Base-by-base conservation (phyloP, 257 asterid species). In the Solanum sitiens region DNA sequence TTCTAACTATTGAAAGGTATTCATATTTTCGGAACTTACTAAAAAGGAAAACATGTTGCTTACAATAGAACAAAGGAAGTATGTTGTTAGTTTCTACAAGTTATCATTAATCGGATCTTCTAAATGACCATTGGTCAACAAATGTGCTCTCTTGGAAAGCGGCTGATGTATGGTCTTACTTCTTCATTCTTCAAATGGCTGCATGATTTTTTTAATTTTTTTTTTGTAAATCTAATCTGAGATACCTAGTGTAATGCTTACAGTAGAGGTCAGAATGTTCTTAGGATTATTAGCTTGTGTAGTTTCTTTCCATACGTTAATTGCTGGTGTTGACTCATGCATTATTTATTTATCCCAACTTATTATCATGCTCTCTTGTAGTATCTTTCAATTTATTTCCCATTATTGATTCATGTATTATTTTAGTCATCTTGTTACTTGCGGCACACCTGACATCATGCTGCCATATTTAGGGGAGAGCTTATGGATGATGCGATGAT, bases 401-500 rank as follows among this genome's bases (percentile, higher is more conserved):
- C n/a, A 2, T 50, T 32, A 7, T 50, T 9, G 30, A 82, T 50
- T 79, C 67, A 82, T 30, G 44, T 39, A 18, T 82, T 82, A 50
- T 50, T 82, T 82, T 82, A 30, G 59, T 70, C 70, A 47, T 82
- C 44, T 53, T 6, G 86, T 82, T 47, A 12, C 70, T 40, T 88
- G 42, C 23, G 83, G 86, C 56, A 79, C 74, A 87, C 73, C 85
- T 87, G 37, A 32, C 86, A 87, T 86, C 65, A 53, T 2, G 32
- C 87, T 76, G 42, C 68, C 87, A 47, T 74, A 89, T 86, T 70
- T 98, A 97, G 99, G 39, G 98, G 99, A 72, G 90, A 89, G 56
- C 98, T 96, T 89, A 96, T 97, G 99, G 99, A 95, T 59, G 99
- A 96, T 73, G 99, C 98, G 18, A 92, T 97, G 98, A 97, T 97